Evolutionary conservation across 805 yeast species (phyloP).

Genomic region (Komagataella mondaviorum): DNA sequence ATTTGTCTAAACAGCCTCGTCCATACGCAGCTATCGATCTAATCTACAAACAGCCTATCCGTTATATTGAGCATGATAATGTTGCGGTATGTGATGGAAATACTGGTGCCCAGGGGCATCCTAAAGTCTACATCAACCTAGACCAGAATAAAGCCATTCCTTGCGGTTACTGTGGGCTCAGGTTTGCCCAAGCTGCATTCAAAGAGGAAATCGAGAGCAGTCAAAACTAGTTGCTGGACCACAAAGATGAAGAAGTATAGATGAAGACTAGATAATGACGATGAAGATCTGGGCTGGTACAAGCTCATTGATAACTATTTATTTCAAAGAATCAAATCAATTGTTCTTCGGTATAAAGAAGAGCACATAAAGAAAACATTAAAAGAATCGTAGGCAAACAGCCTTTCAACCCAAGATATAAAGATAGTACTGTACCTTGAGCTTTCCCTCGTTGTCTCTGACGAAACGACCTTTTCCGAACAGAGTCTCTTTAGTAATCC

Average conservation of each 20-base stretch:
- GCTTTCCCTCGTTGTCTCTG: constrained; percentile 27
- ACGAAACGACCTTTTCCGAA: constrained; percentile 49
- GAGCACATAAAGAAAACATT: background rate
- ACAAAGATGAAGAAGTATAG: background rate
- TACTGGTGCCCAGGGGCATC: constrained; percentile 69
- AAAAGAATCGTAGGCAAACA: background rate
- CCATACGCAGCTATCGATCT: constrained; percentile 80
- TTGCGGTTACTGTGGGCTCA: constrained; percentile 74
- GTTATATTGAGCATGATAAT: constrained; percentile 39
- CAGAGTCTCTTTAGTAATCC: constrained; percentile 36
- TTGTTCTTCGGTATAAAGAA: background rate
- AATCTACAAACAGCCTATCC: constrained; percentile 61
- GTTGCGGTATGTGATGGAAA: constrained; percentile 78
- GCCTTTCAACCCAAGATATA: constrained; percentile 19
- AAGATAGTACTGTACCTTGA: constrained; percentile 43
- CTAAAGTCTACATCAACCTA: constrained; percentile 67
- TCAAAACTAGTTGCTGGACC: background rate
- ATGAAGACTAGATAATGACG: background rate
- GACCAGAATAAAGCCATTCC: constrained; percentile 61
- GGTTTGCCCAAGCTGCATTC: constrained; percentile 44
- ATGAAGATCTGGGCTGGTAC: background rate
- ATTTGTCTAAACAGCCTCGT: constrained; percentile 55
- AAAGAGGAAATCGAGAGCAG: constrained; percentile 22
- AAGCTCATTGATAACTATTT: background rate
- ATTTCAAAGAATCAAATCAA: background rate